phyloP scores from a whole-genome alignment of 768 basidiomycete genomes.

The Naganishia kalamii region DNA sequence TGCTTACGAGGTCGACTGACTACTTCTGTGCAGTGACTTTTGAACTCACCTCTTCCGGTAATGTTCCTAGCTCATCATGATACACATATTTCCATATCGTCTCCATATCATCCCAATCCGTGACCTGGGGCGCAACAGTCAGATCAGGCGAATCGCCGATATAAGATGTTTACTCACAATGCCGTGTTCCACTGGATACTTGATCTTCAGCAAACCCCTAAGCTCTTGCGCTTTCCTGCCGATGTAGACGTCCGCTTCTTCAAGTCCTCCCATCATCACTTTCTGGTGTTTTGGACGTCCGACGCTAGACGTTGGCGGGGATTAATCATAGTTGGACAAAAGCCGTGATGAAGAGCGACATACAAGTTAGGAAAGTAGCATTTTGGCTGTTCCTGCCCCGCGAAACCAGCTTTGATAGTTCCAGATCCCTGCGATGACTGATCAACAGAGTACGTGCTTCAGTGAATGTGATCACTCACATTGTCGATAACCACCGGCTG shows the following conservation, averaged over 20 bases:
- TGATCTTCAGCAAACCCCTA: constrained; percentile 89
- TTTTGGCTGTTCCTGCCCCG: constrained; percentile 97
- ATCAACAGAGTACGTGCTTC: neutral
- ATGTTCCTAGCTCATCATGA: constrained; percentile 84
- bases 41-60: constrained; percentile 82
- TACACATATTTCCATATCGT: constrained; percentile 99
- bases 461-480: constrained; percentile 51
- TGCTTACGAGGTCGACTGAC: neutral
- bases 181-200: constrained; percentile 98
- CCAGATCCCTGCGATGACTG: constrained; percentile 73
- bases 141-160: neutral
- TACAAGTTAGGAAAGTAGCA: constrained; percentile 99
- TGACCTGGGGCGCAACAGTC: constrained; percentile 42
- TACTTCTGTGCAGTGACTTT: constrained; percentile 15
- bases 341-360: constrained; percentile 45
- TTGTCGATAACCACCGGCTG: constrained; percentile 99
- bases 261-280: constrained; percentile 86
- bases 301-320: constrained; percentile 55
- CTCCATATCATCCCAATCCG: constrained; percentile 99
- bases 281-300: constrained; percentile 95
- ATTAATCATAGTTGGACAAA: constrained; percentile 3
- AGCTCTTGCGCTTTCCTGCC: constrained; percentile 92
- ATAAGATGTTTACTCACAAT: constrained; percentile 56
- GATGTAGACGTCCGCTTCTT: constrained; percentile 95
- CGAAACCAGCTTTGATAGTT: constrained; percentile 97